A percentile compares a stretch with the other conserved stretches of the same genome.
Conservation (phyloP, 495 filamentous ascomycete species). For the Aspergillus baeticus region DNA sequence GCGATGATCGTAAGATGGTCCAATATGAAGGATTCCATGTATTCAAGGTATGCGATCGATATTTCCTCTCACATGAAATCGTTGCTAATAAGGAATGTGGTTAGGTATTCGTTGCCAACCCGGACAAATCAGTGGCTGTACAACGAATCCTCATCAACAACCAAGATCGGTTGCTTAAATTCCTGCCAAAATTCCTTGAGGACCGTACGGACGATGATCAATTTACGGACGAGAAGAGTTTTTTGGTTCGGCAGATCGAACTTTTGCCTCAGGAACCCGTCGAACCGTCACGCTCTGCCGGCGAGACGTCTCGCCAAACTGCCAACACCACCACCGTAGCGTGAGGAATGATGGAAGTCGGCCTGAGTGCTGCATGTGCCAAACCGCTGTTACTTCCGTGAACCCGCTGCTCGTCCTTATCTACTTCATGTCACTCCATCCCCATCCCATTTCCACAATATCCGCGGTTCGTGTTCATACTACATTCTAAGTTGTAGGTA, state of each 20-base stretch:
- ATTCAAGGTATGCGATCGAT: slow-evolving; percentile 70
- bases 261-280: slow-evolving; percentile 69
- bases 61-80: background rate
- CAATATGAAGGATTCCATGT: slow-evolving; percentile 99
- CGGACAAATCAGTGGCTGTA: slow-evolving; percentile 89
- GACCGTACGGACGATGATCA: slow-evolving; percentile 97
- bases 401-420: background rate
- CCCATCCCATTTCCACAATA: background rate
- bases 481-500: slow-evolving; percentile 11
- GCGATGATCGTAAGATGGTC: slow-evolving; percentile 96
- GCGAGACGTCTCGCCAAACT: slow-evolving; percentile 31
- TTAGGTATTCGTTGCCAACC: slow-evolving; percentile 96
- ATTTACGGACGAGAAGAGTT: slow-evolving; percentile 96
- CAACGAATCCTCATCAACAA: slow-evolving; percentile 96
- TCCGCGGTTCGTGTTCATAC: slow-evolving; percentile 4
- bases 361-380: slow-evolving; percentile 7
- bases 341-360: no score
- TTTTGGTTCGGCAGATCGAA: slow-evolving; percentile 90
- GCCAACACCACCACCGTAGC: slow-evolving; percentile 37
- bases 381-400: background rate
- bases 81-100: slow-evolving; percentile 23
- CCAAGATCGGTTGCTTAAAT: slow-evolving; percentile 81
- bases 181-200: slow-evolving; percentile 87
- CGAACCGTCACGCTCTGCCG: slow-evolving; percentile 38
- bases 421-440: background rate